Evolutionary conservation across 768 basidiomycete genomes (phyloP).

Genomic region (Boletus subparvulus): DNA sequence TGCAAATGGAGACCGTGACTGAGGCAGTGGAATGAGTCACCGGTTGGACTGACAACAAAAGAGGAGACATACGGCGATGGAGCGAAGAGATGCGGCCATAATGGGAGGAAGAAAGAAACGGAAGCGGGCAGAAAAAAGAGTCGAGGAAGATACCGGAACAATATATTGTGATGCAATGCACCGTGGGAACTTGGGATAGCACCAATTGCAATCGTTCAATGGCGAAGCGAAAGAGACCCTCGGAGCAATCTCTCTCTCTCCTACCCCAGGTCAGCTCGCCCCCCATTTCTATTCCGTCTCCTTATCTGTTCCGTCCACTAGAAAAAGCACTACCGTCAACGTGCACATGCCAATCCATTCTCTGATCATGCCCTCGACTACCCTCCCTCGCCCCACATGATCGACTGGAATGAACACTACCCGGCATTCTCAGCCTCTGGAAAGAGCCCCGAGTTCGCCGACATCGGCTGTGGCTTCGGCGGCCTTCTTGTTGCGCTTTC

Average conservation of each 20-base stretch:
- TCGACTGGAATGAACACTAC: slow-evolving; percentile 85
- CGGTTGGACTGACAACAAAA: background rate
- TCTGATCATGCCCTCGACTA: slow-evolving; percentile 89
- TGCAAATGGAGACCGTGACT: slow-evolving; percentile 52
- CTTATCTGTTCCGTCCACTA: slow-evolving; percentile 27
- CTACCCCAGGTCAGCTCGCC: slow-evolving; percentile 49
- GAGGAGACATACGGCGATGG: slow-evolving; percentile 35
- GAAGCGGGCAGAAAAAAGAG: slow-evolving; percentile 7
- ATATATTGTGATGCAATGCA: background rate
- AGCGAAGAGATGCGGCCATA: slow-evolving; percentile 47
- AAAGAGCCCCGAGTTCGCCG: slow-evolving; percentile 88
- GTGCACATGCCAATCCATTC: slow-evolving; percentile 84
- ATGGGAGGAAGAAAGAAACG: slow-evolving; percentile 14
- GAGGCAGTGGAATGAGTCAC: slow-evolving; percentile 2
- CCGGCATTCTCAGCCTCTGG: slow-evolving; percentile 60
- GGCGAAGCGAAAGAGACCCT: slow-evolving; percentile 30
- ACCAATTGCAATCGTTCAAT: background rate
- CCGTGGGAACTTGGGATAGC: slow-evolving; percentile 13
- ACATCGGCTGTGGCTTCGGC: slow-evolving; percentile 97
- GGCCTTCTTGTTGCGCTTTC: slow-evolving; percentile 88
- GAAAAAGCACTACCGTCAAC: slow-evolving; percentile 84
- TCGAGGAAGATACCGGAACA: slow-evolving; percentile 29
- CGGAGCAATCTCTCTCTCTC: slow-evolving; percentile 18
- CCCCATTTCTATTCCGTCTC: too few species aligned
- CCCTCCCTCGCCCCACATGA: slow-evolving; percentile 67